Percentiles rank a stretch among this genome's conserved stretches.
These are phyloP conservation scores for Cladosporium sp. DNA, from an alignment of 2,329 filamentous ascomycete genomes.

Conservation along the genomic window DNA sequence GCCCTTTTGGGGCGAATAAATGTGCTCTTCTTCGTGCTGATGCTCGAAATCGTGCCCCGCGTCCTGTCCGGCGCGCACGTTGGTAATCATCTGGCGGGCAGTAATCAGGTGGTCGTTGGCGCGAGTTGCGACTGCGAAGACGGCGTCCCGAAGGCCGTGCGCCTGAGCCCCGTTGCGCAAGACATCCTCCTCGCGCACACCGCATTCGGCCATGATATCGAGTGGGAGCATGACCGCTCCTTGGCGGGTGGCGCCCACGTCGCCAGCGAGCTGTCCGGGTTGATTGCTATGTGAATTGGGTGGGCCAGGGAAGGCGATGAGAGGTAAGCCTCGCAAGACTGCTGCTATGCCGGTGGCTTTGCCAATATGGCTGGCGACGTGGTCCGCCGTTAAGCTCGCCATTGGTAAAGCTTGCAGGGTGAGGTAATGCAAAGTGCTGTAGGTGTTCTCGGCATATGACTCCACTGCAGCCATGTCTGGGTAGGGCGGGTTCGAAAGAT, in stretches of 20 bases:
- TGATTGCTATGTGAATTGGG: constrained; percentile 54
- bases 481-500: constrained; percentile 80
- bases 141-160: constrained; percentile 76
- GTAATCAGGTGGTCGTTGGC: constrained; percentile 96
- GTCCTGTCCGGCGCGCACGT: constrained; percentile 66
- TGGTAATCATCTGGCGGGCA: constrained; percentile 83
- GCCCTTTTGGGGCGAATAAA: constrained; percentile 38
- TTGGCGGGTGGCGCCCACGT: constrained; percentile 44
- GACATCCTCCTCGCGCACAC: constrained; percentile 83
- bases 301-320: constrained; percentile 74
- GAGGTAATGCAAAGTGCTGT: constrained; percentile 86
- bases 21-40: constrained; percentile 66
- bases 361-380: constrained; percentile 90
- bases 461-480: constrained; percentile 69
- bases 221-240: constrained; percentile 75
- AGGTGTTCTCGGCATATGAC: constrained; percentile 89
- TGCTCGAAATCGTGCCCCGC: constrained; percentile 89
- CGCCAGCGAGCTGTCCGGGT: constrained; percentile 34
- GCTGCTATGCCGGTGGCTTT: constrained; percentile 88
- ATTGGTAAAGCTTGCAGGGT: constrained; percentile 76
- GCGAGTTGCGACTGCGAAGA: constrained; percentile 87
- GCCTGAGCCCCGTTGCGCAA: constrained; percentile 76
- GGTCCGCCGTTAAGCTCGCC: constrained; percentile 78
- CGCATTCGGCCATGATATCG: constrained; percentile 79
- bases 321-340: constrained; percentile 77